These are phyloP conservation scores for Physcia stellaris DNA, from an alignment of 495 filamentous ascomycete genomes.

Conservation along the genomic window DNA sequence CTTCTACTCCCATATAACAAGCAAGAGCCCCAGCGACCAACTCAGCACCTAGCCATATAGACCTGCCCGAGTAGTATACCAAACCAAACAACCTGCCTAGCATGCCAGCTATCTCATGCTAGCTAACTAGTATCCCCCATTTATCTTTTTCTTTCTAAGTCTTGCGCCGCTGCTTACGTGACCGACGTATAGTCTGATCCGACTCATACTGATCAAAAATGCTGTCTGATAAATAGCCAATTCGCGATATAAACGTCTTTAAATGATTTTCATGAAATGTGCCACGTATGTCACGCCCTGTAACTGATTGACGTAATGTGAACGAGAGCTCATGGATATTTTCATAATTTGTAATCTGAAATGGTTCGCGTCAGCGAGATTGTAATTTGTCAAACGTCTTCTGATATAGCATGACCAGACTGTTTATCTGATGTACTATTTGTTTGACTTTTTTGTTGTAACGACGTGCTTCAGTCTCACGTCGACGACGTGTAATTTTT, in stretches of 20 bases:
- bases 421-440: not conserved
- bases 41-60: too few relatives aligned
- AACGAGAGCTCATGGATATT: not conserved
- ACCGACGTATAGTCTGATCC: too few relatives aligned
- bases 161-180: too few relatives aligned
- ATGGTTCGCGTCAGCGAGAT: not conserved
- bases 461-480: not conserved
- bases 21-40: too few relatives aligned
- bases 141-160: too few relatives aligned
- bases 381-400: not conserved
- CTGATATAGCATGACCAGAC: not conserved
- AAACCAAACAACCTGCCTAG: too few relatives aligned
- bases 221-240: conserved; percentile 5
- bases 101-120: too few relatives aligned
- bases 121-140: too few relatives aligned
- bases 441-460: not conserved
- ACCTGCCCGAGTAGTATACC: too few relatives aligned
- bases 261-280: conserved; percentile 1
- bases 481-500: not conserved
- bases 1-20: too few relatives aligned
- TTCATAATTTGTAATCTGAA: not conserved
- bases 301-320: not conserved
- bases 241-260: not conserved
- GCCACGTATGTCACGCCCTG: not conserved
- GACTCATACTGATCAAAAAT: too few relatives aligned